Evolutionary conservation across 345 rosid genomes (phyloP).

Genomic region (Acer negundo): DNA sequence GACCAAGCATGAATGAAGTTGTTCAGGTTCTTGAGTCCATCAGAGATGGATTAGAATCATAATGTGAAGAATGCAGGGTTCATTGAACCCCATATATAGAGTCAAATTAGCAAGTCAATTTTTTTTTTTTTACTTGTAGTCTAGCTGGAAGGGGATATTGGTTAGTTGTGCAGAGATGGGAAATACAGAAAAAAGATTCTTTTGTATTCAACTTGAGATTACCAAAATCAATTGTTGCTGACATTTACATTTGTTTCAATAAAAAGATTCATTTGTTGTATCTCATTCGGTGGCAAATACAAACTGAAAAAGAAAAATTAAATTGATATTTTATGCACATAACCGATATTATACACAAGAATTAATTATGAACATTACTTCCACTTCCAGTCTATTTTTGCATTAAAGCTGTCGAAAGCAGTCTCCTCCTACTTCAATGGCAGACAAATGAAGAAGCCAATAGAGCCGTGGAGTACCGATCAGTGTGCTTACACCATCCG

Average conservation of each 20-base stretch:
- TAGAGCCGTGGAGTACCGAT: not conserved
- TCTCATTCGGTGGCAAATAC: constrained; percentile 4
- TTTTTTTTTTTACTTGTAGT: constrained; percentile 11
- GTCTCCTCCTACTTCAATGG: not conserved
- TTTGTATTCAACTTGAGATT: constrained; percentile 44
- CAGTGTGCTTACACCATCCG: not conserved
- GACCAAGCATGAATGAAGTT: constrained; percentile 98
- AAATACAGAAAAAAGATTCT: constrained; percentile 40
- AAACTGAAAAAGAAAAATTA: not conserved
- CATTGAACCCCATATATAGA: constrained; percentile 17
- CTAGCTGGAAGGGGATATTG: constrained; percentile 31
- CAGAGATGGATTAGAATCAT: constrained; percentile 60
- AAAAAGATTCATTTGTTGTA: constrained; percentile 41
- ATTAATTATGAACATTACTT: constrained; percentile 8
- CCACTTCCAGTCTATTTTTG: not conserved
- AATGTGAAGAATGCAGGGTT: constrained; percentile 17
- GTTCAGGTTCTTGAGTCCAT: constrained; percentile 97
- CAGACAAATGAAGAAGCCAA: not conserved
- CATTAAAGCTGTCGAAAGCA: not conserved
- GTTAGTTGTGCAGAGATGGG: constrained; percentile 35
- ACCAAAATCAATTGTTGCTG: constrained; percentile 27
- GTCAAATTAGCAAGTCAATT: constrained; percentile 11
- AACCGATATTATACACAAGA: not conserved
- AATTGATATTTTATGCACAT: not conserved
- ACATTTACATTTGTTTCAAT: constrained; percentile 35